phyloP scores from a whole-genome alignment of 257 asterid genomes.

The Pogostemon cablin region DNA sequence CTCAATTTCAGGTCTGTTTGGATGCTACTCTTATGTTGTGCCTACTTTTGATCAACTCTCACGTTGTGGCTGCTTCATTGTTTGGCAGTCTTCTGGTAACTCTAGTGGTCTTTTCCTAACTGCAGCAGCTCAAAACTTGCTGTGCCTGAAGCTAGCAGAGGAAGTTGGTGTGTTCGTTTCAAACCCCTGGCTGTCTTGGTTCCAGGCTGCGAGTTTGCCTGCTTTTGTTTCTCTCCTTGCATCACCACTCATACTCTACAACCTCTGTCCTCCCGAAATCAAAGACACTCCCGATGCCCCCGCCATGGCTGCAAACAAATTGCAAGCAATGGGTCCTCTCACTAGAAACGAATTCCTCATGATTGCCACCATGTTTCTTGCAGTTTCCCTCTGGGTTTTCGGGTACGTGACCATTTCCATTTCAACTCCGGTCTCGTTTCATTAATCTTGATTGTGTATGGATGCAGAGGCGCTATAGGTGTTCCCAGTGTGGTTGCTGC shows the following conservation, averaged over 20 bases:
- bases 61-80: slow-evolving; percentile 42
- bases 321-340: slow-evolving; percentile 72
- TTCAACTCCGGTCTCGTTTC: too few relatives aligned
- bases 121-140: slow-evolving; percentile 91
- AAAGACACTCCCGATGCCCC: slow-evolving; percentile 91
- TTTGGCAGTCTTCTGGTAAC: slow-evolving; percentile 80
- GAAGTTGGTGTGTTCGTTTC: slow-evolving; percentile 72
- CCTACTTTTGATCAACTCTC: slow-evolving; percentile 21
- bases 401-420: slow-evolving; percentile 44
- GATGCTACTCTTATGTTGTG: too few relatives aligned
- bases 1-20: slow-evolving; percentile 76
- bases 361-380: slow-evolving; percentile 80
- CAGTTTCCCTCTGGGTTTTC: slow-evolving; percentile 73
- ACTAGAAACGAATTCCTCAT: slow-evolving; percentile 63
- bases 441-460: background rate
- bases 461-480: slow-evolving; percentile 61
- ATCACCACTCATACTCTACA: slow-evolving; percentile 69
- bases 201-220: slow-evolving; percentile 80
- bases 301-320: slow-evolving; percentile 65
- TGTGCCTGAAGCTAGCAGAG: slow-evolving; percentile 81
- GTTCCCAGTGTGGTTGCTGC: slow-evolving; percentile 76
- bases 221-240: slow-evolving; percentile 65
- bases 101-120: slow-evolving; percentile 95
- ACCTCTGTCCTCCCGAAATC: slow-evolving; percentile 74
- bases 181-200: slow-evolving; percentile 79